Base-by-base conservation (phyloP, 2,329 filamentous ascomycete genomes). In the Aspergillus pseudoviridinutans region DNA sequence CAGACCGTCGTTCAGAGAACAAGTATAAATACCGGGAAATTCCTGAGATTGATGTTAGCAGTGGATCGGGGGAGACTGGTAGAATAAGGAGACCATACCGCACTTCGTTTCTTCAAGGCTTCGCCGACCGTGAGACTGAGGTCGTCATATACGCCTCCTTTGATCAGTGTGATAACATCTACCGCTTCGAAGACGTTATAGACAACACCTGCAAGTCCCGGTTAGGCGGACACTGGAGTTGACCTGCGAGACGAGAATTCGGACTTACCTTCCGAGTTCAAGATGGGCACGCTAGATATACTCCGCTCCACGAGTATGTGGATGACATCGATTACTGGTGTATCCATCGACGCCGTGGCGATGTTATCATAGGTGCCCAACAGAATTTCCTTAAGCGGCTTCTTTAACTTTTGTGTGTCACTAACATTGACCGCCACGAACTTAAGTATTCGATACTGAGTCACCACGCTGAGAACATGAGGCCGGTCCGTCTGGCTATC, bases 131-230 rank as follows among this genome's bases (percentile, higher is more conserved):
- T 90, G 22, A 92, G 84, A 58, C 89, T 87, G 56, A 99, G 80
- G 64, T 97, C 93, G 63, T 97, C 94, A 70, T 97, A 97, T 38
- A 87, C 87, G 22, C 92, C 92, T 24, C 91, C 92, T 76, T 95
- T 96, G 76, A 99, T 96, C 67, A 96, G 87, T 0, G 92, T 89
- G 65, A 99, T 96, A 59, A 99, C 92, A 75, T 99, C 94, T 52
- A 99, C 92, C 1, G 94, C 91, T 77, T 99, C 95, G 69, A 99
- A 99, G 10, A 97, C 92, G 69, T 99, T 99, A 62, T 97, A 85
- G 0, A 99, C 86, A 32, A 84, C 79, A 52, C 85, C 86, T 84
- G 66, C 0, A 22, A 41, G 9, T 17, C 20, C 49, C 27, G 42
- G 14, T 51, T n/a, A 10, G 27, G 49, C 6, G 44, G 44, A 8